phyloP scores from a whole-genome alignment of 1,284 basidiomycete genomes.

The Pisolithus thermaeus region DNA sequence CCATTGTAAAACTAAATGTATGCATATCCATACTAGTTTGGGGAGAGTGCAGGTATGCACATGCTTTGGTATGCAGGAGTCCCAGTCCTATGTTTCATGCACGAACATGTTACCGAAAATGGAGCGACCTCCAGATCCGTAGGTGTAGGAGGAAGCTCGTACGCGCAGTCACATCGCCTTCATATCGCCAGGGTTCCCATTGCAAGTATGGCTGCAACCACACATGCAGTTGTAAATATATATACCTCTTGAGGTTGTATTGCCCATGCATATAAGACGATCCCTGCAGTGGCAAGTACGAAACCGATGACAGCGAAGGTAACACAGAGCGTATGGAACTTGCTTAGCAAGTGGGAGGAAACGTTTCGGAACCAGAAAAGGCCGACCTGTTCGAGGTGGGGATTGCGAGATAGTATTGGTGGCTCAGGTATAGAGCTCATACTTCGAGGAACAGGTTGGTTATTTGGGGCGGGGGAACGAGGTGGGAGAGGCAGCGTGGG shows the following conservation, averaged over 20 bases:
- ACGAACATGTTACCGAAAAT: too few species aligned
- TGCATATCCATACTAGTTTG: too few species aligned
- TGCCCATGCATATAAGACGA: conserved; percentile 42
- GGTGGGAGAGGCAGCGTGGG: neutral
- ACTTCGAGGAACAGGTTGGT: neutral
- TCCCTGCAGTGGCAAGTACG: conserved; percentile 38
- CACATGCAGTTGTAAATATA: conserved; percentile 34
- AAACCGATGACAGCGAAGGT: conserved; percentile 40
- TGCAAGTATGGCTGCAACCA: conserved; percentile 19
- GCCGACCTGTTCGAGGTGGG: conserved; percentile 37
- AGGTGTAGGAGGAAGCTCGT: neutral
- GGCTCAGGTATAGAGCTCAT: conserved; percentile 3
- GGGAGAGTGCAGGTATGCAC: too few species aligned
- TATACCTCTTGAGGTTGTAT: conserved; percentile 35
- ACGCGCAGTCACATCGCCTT: neutral
- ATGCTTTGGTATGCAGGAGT: too few species aligned
- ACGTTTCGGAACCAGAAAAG: conserved; percentile 29
- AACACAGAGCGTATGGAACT: conserved; percentile 43
- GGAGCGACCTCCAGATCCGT: neutral
- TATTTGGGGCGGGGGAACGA: neutral
- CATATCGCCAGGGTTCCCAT: neutral
- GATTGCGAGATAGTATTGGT: conserved; percentile 33
- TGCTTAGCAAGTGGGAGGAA: conserved; percentile 40
- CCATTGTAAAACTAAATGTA: too few species aligned
- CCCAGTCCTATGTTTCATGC: too few species aligned